Conservation (phyloP, 2,329 filamentous ascomycete genomes). For the Mycogone perniciosa region DNA sequence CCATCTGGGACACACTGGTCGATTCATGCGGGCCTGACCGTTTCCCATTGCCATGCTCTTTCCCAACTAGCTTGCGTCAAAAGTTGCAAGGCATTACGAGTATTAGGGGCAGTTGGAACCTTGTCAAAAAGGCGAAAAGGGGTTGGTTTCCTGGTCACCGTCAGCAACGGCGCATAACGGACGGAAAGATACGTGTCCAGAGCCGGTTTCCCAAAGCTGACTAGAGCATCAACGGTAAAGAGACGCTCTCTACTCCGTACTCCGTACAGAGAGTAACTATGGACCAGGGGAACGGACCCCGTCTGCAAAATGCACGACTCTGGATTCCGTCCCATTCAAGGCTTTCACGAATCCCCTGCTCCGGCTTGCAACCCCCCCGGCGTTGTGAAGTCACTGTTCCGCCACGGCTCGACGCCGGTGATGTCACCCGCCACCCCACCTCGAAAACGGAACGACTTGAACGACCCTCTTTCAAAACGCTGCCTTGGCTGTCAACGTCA, state of each 20-base stretch:
- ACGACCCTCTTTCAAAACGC: constrained; percentile 3
- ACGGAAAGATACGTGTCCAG: too few relatives aligned
- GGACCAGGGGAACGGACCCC: too few relatives aligned
- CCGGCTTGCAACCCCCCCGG: background rate
- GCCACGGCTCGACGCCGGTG: constrained; percentile 1
- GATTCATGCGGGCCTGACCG: background rate
- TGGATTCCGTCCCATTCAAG: too few relatives aligned
- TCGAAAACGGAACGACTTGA: constrained; percentile 8
- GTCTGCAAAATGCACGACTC: too few relatives aligned
- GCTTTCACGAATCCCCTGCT: background rate
- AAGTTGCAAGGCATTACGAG: background rate
- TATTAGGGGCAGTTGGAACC: background rate
- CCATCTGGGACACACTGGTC: background rate
- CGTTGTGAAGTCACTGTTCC: background rate
- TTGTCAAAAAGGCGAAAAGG: too few relatives aligned
- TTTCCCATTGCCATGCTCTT: background rate
- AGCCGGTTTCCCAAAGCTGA: too few relatives aligned
- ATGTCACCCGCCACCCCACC: constrained; percentile 9
- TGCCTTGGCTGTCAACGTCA: background rate
- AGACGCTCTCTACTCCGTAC: too few relatives aligned
- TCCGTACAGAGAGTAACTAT: too few relatives aligned
- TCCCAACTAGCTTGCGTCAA: background rate
- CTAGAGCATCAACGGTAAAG: too few relatives aligned
- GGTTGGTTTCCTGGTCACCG: too few relatives aligned
- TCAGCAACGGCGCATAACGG: too few relatives aligned